A percentile compares a stretch with the other conserved stretches of the same genome.
These are phyloP conservation scores for Melastoma candidum DNA, from an alignment of 441 rosid species.

Conservation along the genomic window DNA sequence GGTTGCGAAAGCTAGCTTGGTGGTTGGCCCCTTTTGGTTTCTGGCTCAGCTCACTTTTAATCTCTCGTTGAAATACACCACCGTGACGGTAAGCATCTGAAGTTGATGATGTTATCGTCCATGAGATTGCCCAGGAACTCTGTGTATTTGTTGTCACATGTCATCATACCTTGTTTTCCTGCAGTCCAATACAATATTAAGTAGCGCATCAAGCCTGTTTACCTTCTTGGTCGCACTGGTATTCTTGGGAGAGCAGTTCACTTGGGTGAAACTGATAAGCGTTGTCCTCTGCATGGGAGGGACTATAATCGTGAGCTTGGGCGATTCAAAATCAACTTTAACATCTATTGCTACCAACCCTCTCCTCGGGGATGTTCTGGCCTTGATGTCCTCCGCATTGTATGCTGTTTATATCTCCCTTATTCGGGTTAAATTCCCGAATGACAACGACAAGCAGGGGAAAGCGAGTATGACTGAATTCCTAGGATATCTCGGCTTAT, in stretches of 20 bases:
- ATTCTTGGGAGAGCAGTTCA: slow-evolving; percentile 78
- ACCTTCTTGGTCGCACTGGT: slow-evolving; percentile 79
- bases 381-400: slow-evolving; percentile 49
- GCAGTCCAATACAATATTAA: slow-evolving; percentile 92
- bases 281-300: slow-evolving; percentile 96
- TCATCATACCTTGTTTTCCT: slow-evolving; percentile 8
- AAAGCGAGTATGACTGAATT: slow-evolving; percentile 81
- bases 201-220: slow-evolving; percentile 88
- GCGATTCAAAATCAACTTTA: slow-evolving; percentile 51
- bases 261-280: slow-evolving; percentile 79
- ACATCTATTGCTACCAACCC: slow-evolving; percentile 50
- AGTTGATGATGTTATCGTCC: neutral
- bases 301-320: slow-evolving; percentile 76
- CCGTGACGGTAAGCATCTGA: slow-evolving; percentile 62
- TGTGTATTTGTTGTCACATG: neutral
- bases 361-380: slow-evolving; percentile 25
- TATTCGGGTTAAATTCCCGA: slow-evolving; percentile 69
- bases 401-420: slow-evolving; percentile 84
- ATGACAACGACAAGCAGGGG: slow-evolving; percentile 63
- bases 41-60: slow-evolving; percentile 84
- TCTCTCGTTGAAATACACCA: slow-evolving; percentile 81
- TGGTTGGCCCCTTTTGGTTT: slow-evolving; percentile 92
- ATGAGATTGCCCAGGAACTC: neutral
- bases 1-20: slow-evolving; percentile 71
- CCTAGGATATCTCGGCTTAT: slow-evolving; percentile 86